Evolutionary conservation across 495 filamentous ascomycete species (phyloP).

Genomic region (Penicillium pancosmium): DNA sequence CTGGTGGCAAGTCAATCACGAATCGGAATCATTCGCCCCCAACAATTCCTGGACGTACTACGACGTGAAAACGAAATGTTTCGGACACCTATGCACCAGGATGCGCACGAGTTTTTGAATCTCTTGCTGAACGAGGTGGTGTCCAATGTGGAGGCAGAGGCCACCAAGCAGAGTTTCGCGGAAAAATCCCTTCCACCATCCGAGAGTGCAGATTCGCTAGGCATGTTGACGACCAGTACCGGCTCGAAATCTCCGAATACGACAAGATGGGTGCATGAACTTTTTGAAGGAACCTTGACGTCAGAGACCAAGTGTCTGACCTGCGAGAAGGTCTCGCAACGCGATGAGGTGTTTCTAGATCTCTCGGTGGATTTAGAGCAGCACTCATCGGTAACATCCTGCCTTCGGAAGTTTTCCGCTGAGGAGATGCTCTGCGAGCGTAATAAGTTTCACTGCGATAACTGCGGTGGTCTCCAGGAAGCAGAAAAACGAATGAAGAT

Average conservation of each 20-base stretch:
- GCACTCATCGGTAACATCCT: conserved; percentile 95
- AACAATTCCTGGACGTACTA: conserved; percentile 90
- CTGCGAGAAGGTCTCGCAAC: conserved; percentile 91
- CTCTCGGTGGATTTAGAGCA: conserved; percentile 95
- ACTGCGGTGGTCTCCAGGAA: conserved; percentile 94
- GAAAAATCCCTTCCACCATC: conserved; percentile 41
- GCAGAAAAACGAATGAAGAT: conserved; percentile 99
- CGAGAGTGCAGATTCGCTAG: conserved; percentile 44
- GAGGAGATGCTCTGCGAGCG: conserved; percentile 99
- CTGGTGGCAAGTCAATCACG: conserved; percentile 79
- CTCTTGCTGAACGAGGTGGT: conserved; percentile 95
- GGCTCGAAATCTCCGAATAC: conserved; percentile 52
- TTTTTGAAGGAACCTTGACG: conserved; percentile 92
- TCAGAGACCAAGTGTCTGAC: conserved; percentile 97
- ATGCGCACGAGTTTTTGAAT: conserved; percentile 96
- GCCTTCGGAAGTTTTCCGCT: conserved; percentile 91
- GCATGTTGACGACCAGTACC: conserved; percentile 47
- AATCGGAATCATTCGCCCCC: conserved; percentile 89
- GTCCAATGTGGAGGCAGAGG: conserved; percentile 84
- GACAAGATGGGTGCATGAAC: conserved; percentile 93
- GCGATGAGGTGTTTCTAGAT: conserved; percentile 94
- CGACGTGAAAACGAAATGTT: conserved; percentile 98
- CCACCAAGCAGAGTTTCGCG: conserved; percentile 52
- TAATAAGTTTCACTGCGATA: conserved; percentile 98
- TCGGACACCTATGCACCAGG: conserved; percentile 93